Conservation (phyloP, 352 stramenopile species). For the Pythium dissimile region DNA sequence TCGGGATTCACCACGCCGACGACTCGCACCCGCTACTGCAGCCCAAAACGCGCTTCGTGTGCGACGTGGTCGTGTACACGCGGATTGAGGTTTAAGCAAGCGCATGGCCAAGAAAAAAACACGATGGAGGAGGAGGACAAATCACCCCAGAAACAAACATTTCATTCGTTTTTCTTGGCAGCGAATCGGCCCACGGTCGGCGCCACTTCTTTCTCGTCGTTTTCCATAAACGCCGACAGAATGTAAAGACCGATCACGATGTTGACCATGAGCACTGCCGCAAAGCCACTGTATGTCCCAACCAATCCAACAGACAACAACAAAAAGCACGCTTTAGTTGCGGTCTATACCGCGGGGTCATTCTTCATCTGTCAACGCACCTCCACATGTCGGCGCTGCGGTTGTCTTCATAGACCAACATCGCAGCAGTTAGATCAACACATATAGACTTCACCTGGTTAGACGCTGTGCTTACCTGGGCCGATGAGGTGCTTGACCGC, state of each 20-base stretch:
- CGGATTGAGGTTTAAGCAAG: no score
- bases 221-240: conserved; percentile 61
- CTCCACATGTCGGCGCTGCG: conserved; percentile 66
- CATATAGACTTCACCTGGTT: no score
- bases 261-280: conserved; percentile 70
- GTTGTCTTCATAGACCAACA: background rate
- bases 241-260: conserved; percentile 78
- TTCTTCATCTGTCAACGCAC: conserved; percentile 23
- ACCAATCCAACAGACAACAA: background rate
- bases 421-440: background rate
- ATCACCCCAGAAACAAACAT: no score
- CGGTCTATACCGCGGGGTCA: background rate
- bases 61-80: conserved; percentile 11
- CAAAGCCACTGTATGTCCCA: conserved; percentile 44
- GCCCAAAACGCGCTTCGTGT: conserved; percentile 11
- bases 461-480: conserved; percentile 33
- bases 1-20: conserved; percentile 21
- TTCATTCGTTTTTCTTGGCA: conserved; percentile 37
- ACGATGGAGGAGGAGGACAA: no score
- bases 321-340: background rate
- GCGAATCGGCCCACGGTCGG: conserved; percentile 58
- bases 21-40: conserved; percentile 18
- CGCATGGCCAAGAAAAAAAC: no score
- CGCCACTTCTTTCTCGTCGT: conserved; percentile 42
- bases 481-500: conserved; percentile 43